phyloP scores from a whole-genome alignment of 148 eudicot species.

The Dianthus caryophyllus region DNA sequence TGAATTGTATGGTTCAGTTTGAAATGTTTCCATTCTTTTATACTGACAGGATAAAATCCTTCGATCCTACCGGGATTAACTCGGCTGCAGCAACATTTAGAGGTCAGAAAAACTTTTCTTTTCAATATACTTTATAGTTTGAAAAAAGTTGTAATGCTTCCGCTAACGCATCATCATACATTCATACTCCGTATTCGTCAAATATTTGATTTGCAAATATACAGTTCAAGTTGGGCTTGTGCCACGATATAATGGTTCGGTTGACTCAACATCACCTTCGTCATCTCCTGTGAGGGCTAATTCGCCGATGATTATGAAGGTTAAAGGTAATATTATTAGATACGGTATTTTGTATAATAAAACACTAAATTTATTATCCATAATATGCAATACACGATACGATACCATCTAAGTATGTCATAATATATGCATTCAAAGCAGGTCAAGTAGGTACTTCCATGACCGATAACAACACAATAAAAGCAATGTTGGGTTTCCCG shows the following conservation, averaged over 20 bases:
- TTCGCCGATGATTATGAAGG: neutral
- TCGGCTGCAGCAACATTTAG: neutral
- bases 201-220: too few species aligned
- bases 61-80: neutral
- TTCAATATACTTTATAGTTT: neutral
- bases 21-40: conserved; percentile 12
- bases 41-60: neutral
- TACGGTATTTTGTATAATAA: neutral
- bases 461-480: neutral
- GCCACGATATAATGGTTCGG: neutral
- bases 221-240: neutral
- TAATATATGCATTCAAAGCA: too few species aligned
- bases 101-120: neutral
- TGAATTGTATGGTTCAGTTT: neutral
- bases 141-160: too few species aligned
- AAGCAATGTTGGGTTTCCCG: neutral
- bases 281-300: neutral
- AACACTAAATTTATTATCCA: too few species aligned
- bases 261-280: neutral
- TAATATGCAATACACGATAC: too few species aligned
- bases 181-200: too few species aligned
- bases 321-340: neutral
- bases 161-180: too few species aligned
- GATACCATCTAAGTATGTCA: too few species aligned
- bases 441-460: too few species aligned